Evolutionary conservation across 2,329 filamentous ascomycete genomes (phyloP), one percentile per base, ranked within the genome.

Genomic region (Sporothrix pallida): DNA sequence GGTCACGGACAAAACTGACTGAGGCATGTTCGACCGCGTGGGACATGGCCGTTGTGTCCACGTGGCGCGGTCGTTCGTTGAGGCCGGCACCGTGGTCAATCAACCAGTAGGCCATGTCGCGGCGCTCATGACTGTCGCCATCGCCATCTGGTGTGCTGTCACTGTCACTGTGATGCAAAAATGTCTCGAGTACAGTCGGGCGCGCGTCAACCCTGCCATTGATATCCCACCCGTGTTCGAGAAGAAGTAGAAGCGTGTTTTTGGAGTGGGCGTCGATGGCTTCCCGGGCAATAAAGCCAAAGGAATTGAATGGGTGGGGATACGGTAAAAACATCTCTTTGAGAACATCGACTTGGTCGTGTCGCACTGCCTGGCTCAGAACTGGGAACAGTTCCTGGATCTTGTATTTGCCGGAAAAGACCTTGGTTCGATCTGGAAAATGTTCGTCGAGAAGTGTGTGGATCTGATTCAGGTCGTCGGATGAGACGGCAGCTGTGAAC

Each of bases 61-160:
- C 56, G 17, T 71, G 23, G 31, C 17, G 42, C 15, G 70, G 58
- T 31, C 63, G 62, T 31, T 62, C 50, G 17, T 72, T 72, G 6
- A 60, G 71, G 71, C n/a, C 26, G 23, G 71, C 60, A 50, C 70
- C 70, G 26, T 72, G 70, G 44, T 17, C 26, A 6, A 72, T 54
- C n/a, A 72, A 46, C 70, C 70, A 72, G 3, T 20, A 7, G 8
- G 37, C 70, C 70, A 72, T 72, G 46, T 72, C 50, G 2, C 70
- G 37, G 70, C 48, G 48, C 10, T 50, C 48, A 50, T 50, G 48
- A 15, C 48, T 50, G 48, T 46, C 44, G 44, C 44, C 44, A 46
- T 50, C 48, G 48, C 48, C 5, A 50, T 50, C 48, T 50, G 48
- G 48, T 13, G 48, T 50, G 48, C 44, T 46, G 44, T 46, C 44